Evolutionary conservation across 1,284 basidiomycete species (phyloP).

Genomic region (Trametes hirsuta): DNA sequence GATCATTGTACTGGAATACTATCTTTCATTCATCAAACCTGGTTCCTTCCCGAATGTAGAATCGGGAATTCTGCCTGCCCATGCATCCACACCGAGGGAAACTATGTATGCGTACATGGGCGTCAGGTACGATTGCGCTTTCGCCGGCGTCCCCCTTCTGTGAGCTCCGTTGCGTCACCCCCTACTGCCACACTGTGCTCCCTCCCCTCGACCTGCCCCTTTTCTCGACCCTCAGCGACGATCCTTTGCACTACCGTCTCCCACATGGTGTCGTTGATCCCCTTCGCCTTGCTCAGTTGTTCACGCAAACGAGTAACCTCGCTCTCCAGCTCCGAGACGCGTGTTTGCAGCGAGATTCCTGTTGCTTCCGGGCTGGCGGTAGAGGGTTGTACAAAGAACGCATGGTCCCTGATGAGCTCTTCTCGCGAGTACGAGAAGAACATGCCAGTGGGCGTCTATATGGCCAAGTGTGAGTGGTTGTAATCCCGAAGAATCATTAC

Average conservation of each 20-base stretch:
- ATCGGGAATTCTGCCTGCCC: no score
- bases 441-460: slow-evolving; percentile 22
- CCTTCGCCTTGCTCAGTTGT: slow-evolving; percentile 79
- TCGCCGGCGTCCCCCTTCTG: slow-evolving; percentile 21
- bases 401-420: slow-evolving; percentile 64
- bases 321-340: slow-evolving; percentile 69
- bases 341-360: slow-evolving; percentile 49
- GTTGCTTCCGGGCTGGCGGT: slow-evolving; percentile 35
- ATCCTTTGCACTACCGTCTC: slow-evolving; percentile 71
- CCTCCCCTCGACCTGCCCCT: slow-evolving; percentile 11
- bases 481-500: neutral
- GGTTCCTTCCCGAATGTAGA: neutral
- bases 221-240: slow-evolving; percentile 44
- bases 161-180: slow-evolving; percentile 12
- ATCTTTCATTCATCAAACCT: neutral
- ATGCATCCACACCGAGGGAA: neutral
- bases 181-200: neutral
- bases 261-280: slow-evolving; percentile 91
- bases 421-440: slow-evolving; percentile 46
- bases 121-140: slow-evolving; percentile 29
- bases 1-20: slow-evolving; percentile 12
- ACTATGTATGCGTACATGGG: neutral
- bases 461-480: neutral
- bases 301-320: slow-evolving; percentile 69
- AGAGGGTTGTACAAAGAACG: slow-evolving; percentile 56